These are phyloP conservation scores for Schrenkiella parvula DNA, from an alignment of 345 rosid genomes.

Conservation along the genomic window DNA sequence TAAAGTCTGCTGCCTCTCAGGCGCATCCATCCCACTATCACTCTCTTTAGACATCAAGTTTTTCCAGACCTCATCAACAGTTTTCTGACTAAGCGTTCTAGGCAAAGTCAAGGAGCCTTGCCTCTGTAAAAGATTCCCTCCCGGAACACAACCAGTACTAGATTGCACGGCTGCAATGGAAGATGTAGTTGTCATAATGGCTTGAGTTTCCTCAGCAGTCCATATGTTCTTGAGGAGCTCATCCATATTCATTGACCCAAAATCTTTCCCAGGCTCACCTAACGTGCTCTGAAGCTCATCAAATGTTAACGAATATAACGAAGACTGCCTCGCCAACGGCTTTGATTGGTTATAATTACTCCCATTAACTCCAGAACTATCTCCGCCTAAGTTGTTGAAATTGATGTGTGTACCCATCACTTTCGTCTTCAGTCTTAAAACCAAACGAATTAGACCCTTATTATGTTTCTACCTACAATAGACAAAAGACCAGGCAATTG, in stretches of 20 bases:
- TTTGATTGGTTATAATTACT: constrained; percentile 21
- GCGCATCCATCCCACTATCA: constrained; percentile 28
- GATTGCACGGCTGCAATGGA: constrained; percentile 24
- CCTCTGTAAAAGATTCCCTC: constrained; percentile 50
- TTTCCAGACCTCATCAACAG: constrained; percentile 93
- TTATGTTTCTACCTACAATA: constrained; percentile 9
- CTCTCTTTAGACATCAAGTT: constrained; percentile 46
- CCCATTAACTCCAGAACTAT: constrained; percentile 36
- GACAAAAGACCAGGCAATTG: neutral
- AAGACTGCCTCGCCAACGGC: constrained; percentile 59
- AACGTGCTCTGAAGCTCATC: constrained; percentile 77
- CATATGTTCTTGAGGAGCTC: constrained; percentile 86
- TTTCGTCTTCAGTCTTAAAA: constrained; percentile 8
- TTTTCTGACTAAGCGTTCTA: constrained; percentile 82
- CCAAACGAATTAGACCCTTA: neutral
- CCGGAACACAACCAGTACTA: constrained; percentile 31
- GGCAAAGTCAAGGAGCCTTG: constrained; percentile 93
- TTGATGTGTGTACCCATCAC: constrained; percentile 55
- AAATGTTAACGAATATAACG: constrained; percentile 74
- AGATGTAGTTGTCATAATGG: constrained; percentile 27
- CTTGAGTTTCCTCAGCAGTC: constrained; percentile 80
- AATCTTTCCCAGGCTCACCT: constrained; percentile 78
- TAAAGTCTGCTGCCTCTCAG: constrained; percentile 71
- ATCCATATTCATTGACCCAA: constrained; percentile 98
- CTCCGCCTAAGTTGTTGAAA: constrained; percentile 48